Evolutionary conservation across 768 basidiomycete species (phyloP).

Genomic region (Galerina sulciceps): DNA sequence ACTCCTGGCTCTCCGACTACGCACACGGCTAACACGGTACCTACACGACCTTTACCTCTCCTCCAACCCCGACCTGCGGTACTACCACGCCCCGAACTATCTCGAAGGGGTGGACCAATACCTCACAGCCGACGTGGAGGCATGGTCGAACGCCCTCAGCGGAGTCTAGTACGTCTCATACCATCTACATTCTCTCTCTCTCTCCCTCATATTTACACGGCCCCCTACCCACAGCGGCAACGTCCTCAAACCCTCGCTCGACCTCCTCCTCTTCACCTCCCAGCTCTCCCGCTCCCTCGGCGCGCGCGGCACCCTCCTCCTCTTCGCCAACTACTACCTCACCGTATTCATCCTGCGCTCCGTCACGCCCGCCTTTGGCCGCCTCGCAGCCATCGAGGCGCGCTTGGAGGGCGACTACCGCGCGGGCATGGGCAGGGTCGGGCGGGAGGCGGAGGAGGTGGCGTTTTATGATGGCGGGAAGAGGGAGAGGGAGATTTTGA

Average conservation of each 20-base stretch:
- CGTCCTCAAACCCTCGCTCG: slow-evolving; percentile 88
- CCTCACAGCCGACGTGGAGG: slow-evolving; percentile 89
- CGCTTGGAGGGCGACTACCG: slow-evolving; percentile 91
- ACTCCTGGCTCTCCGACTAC: slow-evolving; percentile 78
- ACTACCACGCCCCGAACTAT: slow-evolving; percentile 56
- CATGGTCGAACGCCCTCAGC: slow-evolving; percentile 85
- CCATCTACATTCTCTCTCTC: neutral
- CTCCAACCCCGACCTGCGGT: slow-evolving; percentile 69
- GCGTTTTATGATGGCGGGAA: slow-evolving; percentile 95
- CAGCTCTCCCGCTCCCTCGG: slow-evolving; percentile 90
- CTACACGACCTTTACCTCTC: slow-evolving; percentile 92
- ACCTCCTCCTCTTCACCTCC: slow-evolving; percentile 89
- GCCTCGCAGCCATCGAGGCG: slow-evolving; percentile 86
- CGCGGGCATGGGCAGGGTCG: slow-evolving; percentile 82
- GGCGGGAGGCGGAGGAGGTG: slow-evolving; percentile 89
- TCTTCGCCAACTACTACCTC: slow-evolving; percentile 85
- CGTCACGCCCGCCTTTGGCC: slow-evolving; percentile 92
- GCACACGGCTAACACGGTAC: slow-evolving; percentile 89
- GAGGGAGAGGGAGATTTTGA: slow-evolving; percentile 83
- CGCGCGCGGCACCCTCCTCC: slow-evolving; percentile 75
- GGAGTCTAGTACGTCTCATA: slow-evolving; percentile 78
- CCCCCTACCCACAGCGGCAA: slow-evolving; percentile 78
- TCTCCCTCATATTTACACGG: neutral
- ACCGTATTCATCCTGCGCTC: slow-evolving; percentile 82
- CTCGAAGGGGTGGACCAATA: slow-evolving; percentile 88